Conservation (phyloP, 257 asterid genomes). For the Plantago major region DNA sequence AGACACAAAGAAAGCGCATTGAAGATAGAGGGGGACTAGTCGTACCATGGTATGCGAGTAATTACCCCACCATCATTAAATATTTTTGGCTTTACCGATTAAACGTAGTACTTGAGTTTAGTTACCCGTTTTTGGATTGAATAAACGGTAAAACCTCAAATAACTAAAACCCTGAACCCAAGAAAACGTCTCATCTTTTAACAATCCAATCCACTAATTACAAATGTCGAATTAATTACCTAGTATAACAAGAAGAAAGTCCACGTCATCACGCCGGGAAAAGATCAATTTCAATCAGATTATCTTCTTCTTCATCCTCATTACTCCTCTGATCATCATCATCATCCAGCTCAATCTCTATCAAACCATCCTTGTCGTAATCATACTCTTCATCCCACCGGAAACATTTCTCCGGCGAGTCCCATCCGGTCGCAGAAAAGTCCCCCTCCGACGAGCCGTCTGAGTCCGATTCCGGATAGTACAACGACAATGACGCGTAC, state of each 20-base stretch:
- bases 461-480: conserved; percentile 80
- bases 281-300: conserved; percentile 76
- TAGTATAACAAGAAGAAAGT: no score
- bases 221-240: background rate
- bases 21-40: no score
- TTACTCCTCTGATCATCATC: conserved; percentile 31
- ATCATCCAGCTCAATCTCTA: conserved; percentile 59
- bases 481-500: conserved; percentile 63
- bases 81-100: conserved; percentile 28
- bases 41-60: no score
- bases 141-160: conserved; percentile 25
- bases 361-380: conserved; percentile 38
- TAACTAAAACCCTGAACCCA: conserved; percentile 40
- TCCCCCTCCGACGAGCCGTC: conserved; percentile 66
- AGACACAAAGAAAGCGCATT: no score
- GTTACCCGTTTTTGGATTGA: conserved; percentile 17
- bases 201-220: background rate
- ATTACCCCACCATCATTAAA: background rate
- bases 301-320: conserved; percentile 64
- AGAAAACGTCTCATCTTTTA: conserved; percentile 21
- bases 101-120: conserved; percentile 21
- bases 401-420: conserved; percentile 25
- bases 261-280: conserved; percentile 40
- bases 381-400: conserved; percentile 66
- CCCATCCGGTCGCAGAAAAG: conserved; percentile 11